Evolutionary conservation across 495 filamentous ascomycete genomes (phyloP).

Genomic region (Lichenothelia convexa): DNA sequence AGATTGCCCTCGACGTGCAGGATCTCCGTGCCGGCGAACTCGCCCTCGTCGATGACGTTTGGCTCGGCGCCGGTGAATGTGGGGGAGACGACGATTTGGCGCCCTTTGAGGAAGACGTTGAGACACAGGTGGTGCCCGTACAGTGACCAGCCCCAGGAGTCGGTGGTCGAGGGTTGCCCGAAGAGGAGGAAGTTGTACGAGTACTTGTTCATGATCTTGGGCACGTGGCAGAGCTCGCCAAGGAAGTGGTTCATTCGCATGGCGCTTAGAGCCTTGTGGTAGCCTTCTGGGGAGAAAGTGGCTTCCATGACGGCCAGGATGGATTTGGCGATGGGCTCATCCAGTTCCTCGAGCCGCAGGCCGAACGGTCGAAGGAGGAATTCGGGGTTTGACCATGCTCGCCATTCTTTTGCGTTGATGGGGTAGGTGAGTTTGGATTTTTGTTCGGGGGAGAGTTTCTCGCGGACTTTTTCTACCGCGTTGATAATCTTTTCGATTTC

Average conservation of each 20-base stretch:
- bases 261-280: conserved; percentile 45
- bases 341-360: conserved; percentile 43
- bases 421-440: conserved; percentile 31
- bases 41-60: conserved; percentile 49
- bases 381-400: conserved; percentile 61
- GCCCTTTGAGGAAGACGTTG: conserved; percentile 40
- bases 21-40: conserved; percentile 39
- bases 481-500: conserved; percentile 36
- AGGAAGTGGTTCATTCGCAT: conserved; percentile 70
- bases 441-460: conserved; percentile 29
- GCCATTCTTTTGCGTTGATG: conserved; percentile 53
- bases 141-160: conserved; percentile 48
- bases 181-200: conserved; percentile 60
- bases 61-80: conserved; percentile 67
- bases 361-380: conserved; percentile 31
- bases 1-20: conserved; percentile 44
- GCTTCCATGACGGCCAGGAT: conserved; percentile 34
- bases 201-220: conserved; percentile 48
- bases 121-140: conserved; percentile 65
- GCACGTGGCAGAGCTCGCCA: conserved; percentile 42
- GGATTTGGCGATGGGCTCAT: conserved; percentile 22
- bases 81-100: conserved; percentile 44
- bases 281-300: conserved; percentile 48
- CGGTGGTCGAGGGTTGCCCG: conserved; percentile 27
- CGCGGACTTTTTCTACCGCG: conserved; percentile 26